Evolutionary conservation across 179 eudicot genomes (phyloP).

Genomic region (Monotropa hypopitys): DNA sequence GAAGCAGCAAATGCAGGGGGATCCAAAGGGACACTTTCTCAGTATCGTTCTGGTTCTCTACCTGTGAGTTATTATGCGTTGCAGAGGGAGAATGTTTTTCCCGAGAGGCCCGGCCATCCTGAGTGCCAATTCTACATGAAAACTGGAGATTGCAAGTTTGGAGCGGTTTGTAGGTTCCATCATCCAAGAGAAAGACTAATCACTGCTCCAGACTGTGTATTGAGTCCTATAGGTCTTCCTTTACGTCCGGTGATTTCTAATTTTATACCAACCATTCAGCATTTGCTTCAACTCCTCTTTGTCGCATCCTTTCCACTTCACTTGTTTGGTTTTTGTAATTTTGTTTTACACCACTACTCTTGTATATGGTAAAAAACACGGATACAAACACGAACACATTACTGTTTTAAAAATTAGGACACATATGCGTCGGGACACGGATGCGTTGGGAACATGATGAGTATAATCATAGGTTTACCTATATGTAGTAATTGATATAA

Average conservation of each 20-base stretch:
- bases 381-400: not conserved
- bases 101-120: constrained; percentile 94
- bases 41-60: constrained; percentile 35
- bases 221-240: constrained; percentile 89
- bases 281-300: not conserved
- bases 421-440: too few relatives aligned
- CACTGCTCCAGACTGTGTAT: constrained; percentile 72
- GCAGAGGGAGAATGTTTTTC: constrained; percentile 75
- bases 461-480: too few relatives aligned
- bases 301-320: not conserved
- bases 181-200: constrained; percentile 80
- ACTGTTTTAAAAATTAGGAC: not conserved
- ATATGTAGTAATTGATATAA: too few relatives aligned
- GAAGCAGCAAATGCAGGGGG: constrained; percentile 38
- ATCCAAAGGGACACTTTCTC: constrained; percentile 39
- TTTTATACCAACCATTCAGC: not conserved
- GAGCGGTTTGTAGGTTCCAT: constrained; percentile 87
- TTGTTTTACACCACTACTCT: not conserved
- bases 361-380: not conserved
- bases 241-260: constrained; percentile 48
- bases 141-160: constrained; percentile 98
- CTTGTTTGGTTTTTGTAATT: not conserved
- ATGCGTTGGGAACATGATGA: too few relatives aligned
- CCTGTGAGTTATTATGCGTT: constrained; percentile 67
- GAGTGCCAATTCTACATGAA: constrained; percentile 97